phyloP scores from a whole-genome alignment of 148 eudicot genomes.

The Nepenthes gracilis region DNA sequence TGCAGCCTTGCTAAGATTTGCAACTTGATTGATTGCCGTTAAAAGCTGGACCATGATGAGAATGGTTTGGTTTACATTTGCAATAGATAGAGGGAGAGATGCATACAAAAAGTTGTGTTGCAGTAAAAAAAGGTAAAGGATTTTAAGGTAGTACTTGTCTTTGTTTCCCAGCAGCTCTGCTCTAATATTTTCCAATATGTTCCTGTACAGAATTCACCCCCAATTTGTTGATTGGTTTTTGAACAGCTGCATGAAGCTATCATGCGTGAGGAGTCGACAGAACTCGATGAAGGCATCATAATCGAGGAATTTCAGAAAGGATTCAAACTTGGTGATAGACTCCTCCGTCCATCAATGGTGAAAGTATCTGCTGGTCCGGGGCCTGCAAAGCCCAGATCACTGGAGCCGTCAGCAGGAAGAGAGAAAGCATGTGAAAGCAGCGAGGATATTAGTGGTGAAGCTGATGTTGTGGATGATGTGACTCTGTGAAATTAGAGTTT shows the following conservation, averaged over 20 bases:
- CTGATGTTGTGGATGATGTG: constrained; percentile 8
- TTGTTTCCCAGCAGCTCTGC: too few species aligned
- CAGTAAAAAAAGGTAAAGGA: too few species aligned
- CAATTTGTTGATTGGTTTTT: too few species aligned
- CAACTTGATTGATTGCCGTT: too few species aligned
- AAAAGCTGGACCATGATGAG: too few species aligned
- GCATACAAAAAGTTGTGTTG: too few species aligned
- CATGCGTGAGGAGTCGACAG: constrained; percentile 72
- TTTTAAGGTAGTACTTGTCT: too few species aligned
- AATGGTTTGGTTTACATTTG: too few species aligned
- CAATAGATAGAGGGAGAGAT: too few species aligned
- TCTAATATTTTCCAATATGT: too few species aligned
- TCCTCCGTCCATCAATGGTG: constrained; percentile 82
- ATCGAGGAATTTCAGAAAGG: constrained; percentile 68
- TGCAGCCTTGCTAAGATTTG: too few species aligned
- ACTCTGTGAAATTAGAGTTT: constrained; percentile 1
- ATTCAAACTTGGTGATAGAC: constrained; percentile 70
- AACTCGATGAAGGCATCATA: constrained; percentile 55
- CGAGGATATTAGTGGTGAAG: constrained; percentile 13
- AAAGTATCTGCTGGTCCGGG: constrained; percentile 94
- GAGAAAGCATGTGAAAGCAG: constrained; percentile 20
- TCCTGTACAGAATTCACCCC: too few species aligned
- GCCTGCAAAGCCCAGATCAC: constrained; percentile 36
- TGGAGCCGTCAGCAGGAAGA: constrained; percentile 6
- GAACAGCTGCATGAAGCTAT: constrained; percentile 88